Percentiles rank a stretch among this genome's conserved stretches.
These are phyloP conservation scores for Neolentinus lepideus DNA, from an alignment of 1,284 basidiomycete species.

Conservation along the genomic window DNA sequence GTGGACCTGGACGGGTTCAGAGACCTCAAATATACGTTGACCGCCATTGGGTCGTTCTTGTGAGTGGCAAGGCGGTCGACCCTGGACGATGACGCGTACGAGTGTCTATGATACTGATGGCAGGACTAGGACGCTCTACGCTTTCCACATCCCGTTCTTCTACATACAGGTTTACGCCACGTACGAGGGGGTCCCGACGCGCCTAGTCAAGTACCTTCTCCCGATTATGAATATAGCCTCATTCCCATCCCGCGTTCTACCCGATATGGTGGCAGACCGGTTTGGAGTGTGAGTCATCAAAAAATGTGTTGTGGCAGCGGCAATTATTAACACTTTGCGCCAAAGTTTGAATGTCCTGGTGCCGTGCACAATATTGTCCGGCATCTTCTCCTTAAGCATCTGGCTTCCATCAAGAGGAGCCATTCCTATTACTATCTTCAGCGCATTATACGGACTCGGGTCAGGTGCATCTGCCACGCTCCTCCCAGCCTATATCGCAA, in stretches of 20 bases:
- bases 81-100: not conserved
- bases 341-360: slow-evolving; percentile 49
- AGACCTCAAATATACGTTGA: slow-evolving; percentile 23
- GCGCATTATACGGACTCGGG: slow-evolving; percentile 47
- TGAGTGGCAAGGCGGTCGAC: slow-evolving; percentile 10
- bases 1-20: slow-evolving; percentile 21
- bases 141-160: slow-evolving; percentile 58
- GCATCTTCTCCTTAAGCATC: slow-evolving; percentile 44
- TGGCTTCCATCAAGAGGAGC: slow-evolving; percentile 44
- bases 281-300: slow-evolving; percentile 32
- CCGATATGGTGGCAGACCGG: slow-evolving; percentile 52
- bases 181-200: slow-evolving; percentile 24
- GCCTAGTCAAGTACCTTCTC: slow-evolving; percentile 42
- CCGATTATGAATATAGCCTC: slow-evolving; percentile 60
- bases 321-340: not conserved
- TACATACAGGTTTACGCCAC: slow-evolving; percentile 49
- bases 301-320: not conserved
- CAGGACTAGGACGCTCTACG: slow-evolving; percentile 22
- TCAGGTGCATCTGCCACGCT: slow-evolving; percentile 49
- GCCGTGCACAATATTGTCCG: slow-evolving; percentile 52
- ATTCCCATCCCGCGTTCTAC: slow-evolving; percentile 49
- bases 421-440: slow-evolving; percentile 41
- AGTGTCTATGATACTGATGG: not conserved
- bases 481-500: slow-evolving; percentile 55
- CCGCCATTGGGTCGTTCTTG: slow-evolving; percentile 22